Base-by-base conservation (phyloP, 805 yeast genomes). In the Ogataea corticis region DNA sequence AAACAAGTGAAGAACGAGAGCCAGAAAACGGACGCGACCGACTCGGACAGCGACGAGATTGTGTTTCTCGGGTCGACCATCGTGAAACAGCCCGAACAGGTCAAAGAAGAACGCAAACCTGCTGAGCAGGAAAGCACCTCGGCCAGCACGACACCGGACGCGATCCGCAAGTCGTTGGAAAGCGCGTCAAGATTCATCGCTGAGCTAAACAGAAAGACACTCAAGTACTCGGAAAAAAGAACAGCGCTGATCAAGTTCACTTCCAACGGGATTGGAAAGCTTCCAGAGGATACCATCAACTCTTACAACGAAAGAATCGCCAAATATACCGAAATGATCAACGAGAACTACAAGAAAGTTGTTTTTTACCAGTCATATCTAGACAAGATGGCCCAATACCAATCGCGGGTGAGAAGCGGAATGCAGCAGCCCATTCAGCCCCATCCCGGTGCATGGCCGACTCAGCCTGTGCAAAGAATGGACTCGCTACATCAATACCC, bases 41-140 rank as follows among this genome's bases (percentile, higher is more conserved):
- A 41, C 25, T 21, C 25, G 5, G 35, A 33, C n/a, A 44, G 43
- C 31, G 48, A 44, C 33, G 54, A 50, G 13, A 45, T 50, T 9
- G 32, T 50, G 2, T 50, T 50, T 41, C 38, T 50, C 7, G 50
- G 50, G 12, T 44, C 54, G 11, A 46, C 53, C 6, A 27, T 33
- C 7, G 19, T 45, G 36, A 29, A 36, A 33, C 40, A 18, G 17
- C 9, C 25, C 7, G 36, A 25, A 28, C 12, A n/a, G n/a, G n/a
- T n/a, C 17, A 15, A 18, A 12, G 15, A 35, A 35, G 9, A 14
- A 14, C 7, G 40, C 27, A 28, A 13, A 23, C 15, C 19, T 6
- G 29, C 30, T 11, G 11, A 21, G 23, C 9, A 13, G n/a, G 4
- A 28, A 33, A 41, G 3, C 33, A 34, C 15, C 27, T 16, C 18